Percentiles rank a stretch among this genome's conserved stretches.
These are phyloP conservation scores for Xerocomus potaroensis DNA, from an alignment of 768 basidiomycete genomes.

Conservation along the genomic window DNA sequence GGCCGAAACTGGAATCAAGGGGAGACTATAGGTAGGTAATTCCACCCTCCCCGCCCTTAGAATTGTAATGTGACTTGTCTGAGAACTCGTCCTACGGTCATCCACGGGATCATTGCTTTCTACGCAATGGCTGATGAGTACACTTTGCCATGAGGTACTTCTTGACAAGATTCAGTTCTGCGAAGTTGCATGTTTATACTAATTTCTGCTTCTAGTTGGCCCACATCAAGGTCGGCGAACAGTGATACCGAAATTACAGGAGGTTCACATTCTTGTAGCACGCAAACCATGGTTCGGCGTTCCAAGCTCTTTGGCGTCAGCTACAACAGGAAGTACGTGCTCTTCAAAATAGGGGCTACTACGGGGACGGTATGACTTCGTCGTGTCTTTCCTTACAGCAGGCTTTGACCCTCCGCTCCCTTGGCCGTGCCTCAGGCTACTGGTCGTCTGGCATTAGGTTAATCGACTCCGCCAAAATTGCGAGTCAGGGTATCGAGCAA, in stretches of 20 bases:
- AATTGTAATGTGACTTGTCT: neutral
- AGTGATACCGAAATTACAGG: neutral
- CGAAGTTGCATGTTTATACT: slow-evolving; percentile 3
- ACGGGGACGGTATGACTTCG: slow-evolving; percentile 62
- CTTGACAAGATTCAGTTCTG: slow-evolving; percentile 9
- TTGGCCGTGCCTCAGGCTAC: slow-evolving; percentile 47
- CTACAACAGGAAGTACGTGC: slow-evolving; percentile 61
- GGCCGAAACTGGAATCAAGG: slow-evolving; percentile 86
- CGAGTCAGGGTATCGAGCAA: slow-evolving; percentile 45
- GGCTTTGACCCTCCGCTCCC: slow-evolving; percentile 5
- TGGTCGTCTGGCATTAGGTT: slow-evolving; percentile 79
- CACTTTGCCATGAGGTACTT: slow-evolving; percentile 76
- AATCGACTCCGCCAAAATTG: slow-evolving; percentile 54
- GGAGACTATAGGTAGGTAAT: slow-evolving; percentile 67
- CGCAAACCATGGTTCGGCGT: slow-evolving; percentile 74
- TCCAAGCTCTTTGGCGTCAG: slow-evolving; percentile 70
- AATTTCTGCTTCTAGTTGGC: slow-evolving; percentile 50
- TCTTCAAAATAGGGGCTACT: slow-evolving; percentile 74
- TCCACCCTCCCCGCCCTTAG: too few species aligned
- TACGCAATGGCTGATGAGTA: slow-evolving; percentile 66
- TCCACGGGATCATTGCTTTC: slow-evolving; percentile 58
- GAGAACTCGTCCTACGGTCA: slow-evolving; percentile 73
- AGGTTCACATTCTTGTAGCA: slow-evolving; percentile 41
- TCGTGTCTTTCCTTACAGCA: neutral
- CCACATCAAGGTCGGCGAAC: slow-evolving; percentile 62